These are phyloP conservation scores for Peronospora destructor DNA, from an alignment of 352 stramenopile species.

Conservation along the genomic window DNA sequence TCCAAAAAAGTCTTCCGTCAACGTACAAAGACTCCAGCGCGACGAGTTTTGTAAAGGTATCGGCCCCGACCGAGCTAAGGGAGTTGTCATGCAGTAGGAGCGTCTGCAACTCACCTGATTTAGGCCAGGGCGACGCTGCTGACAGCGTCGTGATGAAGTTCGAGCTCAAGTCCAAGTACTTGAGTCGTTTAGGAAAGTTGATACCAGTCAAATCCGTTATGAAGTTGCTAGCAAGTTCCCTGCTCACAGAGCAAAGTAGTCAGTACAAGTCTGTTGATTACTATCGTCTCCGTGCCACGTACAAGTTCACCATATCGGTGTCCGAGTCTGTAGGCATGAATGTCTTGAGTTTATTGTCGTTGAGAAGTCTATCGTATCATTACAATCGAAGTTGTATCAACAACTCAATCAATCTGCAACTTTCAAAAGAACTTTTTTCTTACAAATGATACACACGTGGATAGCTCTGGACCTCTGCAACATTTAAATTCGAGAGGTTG, in stretches of 20 bases:
- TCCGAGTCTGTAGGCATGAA: conserved; percentile 36
- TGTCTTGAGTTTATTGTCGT: conserved; percentile 48
- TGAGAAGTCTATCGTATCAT: conserved; percentile 26
- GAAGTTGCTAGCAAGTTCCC: conserved; percentile 37
- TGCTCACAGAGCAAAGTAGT: conserved; percentile 2
- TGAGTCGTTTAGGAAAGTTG: conserved; percentile 36
- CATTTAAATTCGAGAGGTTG: conserved; percentile 59
- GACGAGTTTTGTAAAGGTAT: conserved; percentile 39
- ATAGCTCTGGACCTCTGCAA: conserved; percentile 40
- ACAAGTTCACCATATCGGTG: conserved; percentile 52
- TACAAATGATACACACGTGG: conserved; percentile 49
- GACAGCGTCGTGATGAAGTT: conserved; percentile 38
- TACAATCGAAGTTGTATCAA: neutral
- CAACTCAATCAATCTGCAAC: neutral
- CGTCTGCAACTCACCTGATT: conserved; percentile 41
- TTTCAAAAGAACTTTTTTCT: neutral
- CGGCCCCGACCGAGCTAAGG: conserved; percentile 26
- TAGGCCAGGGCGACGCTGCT: conserved; percentile 34
- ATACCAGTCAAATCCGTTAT: conserved; percentile 35
- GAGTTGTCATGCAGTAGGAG: conserved; percentile 51
- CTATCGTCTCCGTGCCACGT: conserved; percentile 6
- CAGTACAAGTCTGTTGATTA: neutral
- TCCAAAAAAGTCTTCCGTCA: neutral
- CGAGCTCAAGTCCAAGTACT: conserved; percentile 41
- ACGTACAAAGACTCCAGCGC: conserved; percentile 53